These are phyloP conservation scores for Glarea lozoyensis DNA, from an alignment of 495 filamentous ascomycete genomes.

Conservation along the genomic window DNA sequence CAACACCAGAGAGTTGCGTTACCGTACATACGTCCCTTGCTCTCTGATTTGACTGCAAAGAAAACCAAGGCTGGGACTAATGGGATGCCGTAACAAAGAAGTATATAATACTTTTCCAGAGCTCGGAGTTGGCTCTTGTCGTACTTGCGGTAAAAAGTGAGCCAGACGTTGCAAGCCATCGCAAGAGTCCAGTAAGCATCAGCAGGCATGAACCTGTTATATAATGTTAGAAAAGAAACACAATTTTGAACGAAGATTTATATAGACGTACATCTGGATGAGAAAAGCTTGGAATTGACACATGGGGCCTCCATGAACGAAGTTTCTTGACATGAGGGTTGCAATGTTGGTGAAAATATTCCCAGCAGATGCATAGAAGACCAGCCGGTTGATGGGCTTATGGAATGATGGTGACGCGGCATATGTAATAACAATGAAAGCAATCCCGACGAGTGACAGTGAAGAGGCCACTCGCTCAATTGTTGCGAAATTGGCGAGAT, in stretches of 20 bases:
- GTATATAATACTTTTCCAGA: conserved; percentile 64
- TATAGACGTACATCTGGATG: conserved; percentile 54
- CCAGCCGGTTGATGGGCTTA: conserved; percentile 82
- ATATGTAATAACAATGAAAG: conserved; percentile 68
- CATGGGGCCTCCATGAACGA: conserved; percentile 42
- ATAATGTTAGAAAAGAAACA: conserved; percentile 15
- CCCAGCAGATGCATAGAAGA: conserved; percentile 80
- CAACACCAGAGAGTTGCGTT: conserved; percentile 83
- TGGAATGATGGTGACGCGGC: conserved; percentile 49
- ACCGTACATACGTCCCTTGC: conserved; percentile 57
- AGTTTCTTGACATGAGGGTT: conserved; percentile 49
- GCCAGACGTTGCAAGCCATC: conserved; percentile 83
- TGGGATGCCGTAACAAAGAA: conserved; percentile 68
- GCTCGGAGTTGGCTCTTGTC: conserved; percentile 54
- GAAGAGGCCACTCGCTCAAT: conserved; percentile 62
- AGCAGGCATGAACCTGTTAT: conserved; percentile 61
- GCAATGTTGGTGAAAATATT: conserved; percentile 77
- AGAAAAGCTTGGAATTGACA: conserved; percentile 75
- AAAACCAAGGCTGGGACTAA: conserved; percentile 61
- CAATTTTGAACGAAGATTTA: background rate
- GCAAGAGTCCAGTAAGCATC: conserved; percentile 75
- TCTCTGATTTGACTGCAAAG: conserved; percentile 47
- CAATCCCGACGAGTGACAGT: conserved; percentile 62
- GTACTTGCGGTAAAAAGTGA: conserved; percentile 76
- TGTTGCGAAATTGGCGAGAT: conserved; percentile 17